Conservation (phyloP, 768 basidiomycete genomes). For the Amylocystis lapponica region DNA sequence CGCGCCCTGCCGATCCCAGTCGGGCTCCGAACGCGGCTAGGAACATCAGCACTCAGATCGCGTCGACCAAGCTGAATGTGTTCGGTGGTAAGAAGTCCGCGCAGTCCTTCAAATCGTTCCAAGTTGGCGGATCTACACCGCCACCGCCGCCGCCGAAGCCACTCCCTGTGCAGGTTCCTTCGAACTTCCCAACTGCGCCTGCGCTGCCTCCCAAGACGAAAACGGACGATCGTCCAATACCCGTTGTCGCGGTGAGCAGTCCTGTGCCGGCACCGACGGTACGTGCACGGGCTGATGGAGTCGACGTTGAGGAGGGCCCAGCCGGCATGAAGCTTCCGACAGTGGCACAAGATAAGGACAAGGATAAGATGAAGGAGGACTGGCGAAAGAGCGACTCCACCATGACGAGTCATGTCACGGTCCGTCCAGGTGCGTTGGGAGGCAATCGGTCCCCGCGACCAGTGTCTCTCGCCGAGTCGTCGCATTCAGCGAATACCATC, state of each 20-base stretch:
- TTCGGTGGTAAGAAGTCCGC: constrained; percentile 32
- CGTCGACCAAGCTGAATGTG: constrained; percentile 34
- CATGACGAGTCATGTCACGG: constrained; percentile 63
- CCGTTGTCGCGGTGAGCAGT: neutral
- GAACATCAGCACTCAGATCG: constrained; percentile 6
- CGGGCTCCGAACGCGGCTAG: neutral
- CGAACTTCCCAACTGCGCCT: neutral
- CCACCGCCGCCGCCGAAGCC: constrained; percentile 28
- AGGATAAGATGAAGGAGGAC: constrained; percentile 52
- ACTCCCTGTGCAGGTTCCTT: neutral
- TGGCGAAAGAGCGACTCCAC: constrained; percentile 84
- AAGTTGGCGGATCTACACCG: constrained; percentile 15
- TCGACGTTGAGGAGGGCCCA: neutral
- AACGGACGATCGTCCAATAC: neutral
- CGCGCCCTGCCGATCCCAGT: neutral
- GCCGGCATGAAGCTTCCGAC: constrained; percentile 2
- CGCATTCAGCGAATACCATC: constrained; percentile 68
- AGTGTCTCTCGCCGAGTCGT: constrained; percentile 72
- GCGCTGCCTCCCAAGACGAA: neutral
- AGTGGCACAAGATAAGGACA: constrained; percentile 10
- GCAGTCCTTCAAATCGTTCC: neutral
- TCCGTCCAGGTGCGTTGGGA: constrained; percentile 45
- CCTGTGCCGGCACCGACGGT: no score
- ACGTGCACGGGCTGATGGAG: no score
- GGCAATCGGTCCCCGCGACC: constrained; percentile 50